Evolutionary conservation across 1,139 yeast genomes (phyloP), one percentile per base, ranked within the genome.

Genomic region (Candida dubliniensis): DNA sequence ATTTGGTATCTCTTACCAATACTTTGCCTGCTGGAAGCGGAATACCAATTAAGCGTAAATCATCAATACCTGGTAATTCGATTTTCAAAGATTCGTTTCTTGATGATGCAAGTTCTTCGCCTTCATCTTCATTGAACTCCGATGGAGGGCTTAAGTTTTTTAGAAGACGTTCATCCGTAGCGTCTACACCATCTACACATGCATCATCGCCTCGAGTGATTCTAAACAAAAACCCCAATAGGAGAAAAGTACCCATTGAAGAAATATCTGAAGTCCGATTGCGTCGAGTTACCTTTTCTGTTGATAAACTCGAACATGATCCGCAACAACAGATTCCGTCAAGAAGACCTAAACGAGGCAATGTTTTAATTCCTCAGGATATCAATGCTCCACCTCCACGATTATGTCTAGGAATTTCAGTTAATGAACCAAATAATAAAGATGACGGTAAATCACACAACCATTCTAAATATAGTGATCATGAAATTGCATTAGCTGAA

Each of bases 251-350:
- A 15, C 74, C 75, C 1, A 55, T 77, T 11, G 69, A 69, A 37
- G 77, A 73, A 34, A 59, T 76, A 34, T 48, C 55, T 18, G 53
- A 46, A 18, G 59, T 66, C 4, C 66, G 69, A n/a, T 67, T 86
- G 50, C 76, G 76, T 53, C 64, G 95, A 46, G 97, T 91, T 3
- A 74, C 81, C 2, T 91, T 91, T 63, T 87, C 95, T 1, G 70
- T 86, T 11, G 84, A 86, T 49, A 77, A 82, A 47, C 74, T 89
- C 41, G 67, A 74, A 0, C 74, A 71, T 49, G 97, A 91, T 61
- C 98, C 98, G 1, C 97, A 96, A 33, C 98, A 91, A 59, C 97
- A 90, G 61, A 87, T 91, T 48, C 98, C 98, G 0, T 86, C 96
- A 1, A 71, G 96, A 53, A 77, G 84, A 48, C 97, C 97, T 2